Conservation (phyloP, 352 stramenopile species). For the Pythium oligandrum region DNA sequence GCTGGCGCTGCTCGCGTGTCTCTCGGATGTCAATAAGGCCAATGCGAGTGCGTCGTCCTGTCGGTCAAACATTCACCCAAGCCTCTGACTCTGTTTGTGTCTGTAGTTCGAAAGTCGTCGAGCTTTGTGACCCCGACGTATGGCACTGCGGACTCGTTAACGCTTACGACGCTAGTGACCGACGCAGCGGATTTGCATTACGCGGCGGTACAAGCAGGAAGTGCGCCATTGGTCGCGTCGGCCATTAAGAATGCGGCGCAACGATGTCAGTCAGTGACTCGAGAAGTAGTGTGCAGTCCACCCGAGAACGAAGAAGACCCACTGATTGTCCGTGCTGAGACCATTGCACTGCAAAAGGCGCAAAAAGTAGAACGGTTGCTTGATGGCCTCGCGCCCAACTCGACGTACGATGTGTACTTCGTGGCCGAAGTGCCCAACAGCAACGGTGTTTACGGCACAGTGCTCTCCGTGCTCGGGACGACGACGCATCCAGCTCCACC, state of each 20-base stretch:
- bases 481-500: slow-evolving; percentile 52
- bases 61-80: neutral
- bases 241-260: slow-evolving; percentile 41
- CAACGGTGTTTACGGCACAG: slow-evolving; percentile 71
- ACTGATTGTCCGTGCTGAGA: slow-evolving; percentile 25
- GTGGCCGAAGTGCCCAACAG: slow-evolving; percentile 70
- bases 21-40: neutral
- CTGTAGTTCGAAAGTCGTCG: slow-evolving; percentile 19
- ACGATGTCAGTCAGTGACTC: neutral
- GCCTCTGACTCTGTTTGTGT: neutral
- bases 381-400: slow-evolving; percentile 39
- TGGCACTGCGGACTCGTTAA: slow-evolving; percentile 40
- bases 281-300: slow-evolving; percentile 13
- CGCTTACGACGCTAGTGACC: slow-evolving; percentile 69
- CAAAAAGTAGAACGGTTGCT: slow-evolving; percentile 53
- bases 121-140: slow-evolving; percentile 49
- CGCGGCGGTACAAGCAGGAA: slow-evolving; percentile 37
- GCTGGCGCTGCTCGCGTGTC: slow-evolving; percentile 4
- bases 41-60: slow-evolving; percentile 14
- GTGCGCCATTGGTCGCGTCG: slow-evolving; percentile 29
- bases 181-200: slow-evolving; percentile 72
- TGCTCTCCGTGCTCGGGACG: slow-evolving; percentile 58
- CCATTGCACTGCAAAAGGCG: slow-evolving; percentile 33
- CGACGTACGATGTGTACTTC: slow-evolving; percentile 82
- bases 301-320: neutral